phyloP scores from a whole-genome alignment of 352 stramenopile genomes.

The Globisporangium splendens region DNA sequence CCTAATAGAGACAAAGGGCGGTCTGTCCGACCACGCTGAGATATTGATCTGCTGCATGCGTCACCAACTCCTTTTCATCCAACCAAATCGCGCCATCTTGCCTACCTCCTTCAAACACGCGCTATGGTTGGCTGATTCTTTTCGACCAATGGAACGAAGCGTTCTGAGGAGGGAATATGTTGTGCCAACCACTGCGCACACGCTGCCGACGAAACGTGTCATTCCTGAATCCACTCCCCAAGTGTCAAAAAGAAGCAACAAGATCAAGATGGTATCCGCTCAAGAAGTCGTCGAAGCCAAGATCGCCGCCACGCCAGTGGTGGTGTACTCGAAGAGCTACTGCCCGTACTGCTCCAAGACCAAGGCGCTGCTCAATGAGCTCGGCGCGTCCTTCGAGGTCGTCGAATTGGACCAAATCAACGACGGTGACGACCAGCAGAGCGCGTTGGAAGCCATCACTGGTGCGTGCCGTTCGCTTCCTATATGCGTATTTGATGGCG shows the following conservation, averaged over 20 bases:
- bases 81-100: neutral
- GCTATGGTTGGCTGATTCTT: neutral
- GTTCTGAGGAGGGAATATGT: neutral
- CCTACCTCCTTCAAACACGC: neutral
- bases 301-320: constrained; percentile 46
- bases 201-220: neutral
- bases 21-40: too few relatives aligned
- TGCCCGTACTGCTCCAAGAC: constrained; percentile 92
- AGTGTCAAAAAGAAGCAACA: too few relatives aligned
- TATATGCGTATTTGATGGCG: neutral
- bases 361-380: constrained; percentile 55
- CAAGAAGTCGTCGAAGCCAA: constrained; percentile 67
- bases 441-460: constrained; percentile 57
- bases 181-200: too few relatives aligned
- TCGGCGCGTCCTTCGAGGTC: constrained; percentile 49
- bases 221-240: constrained; percentile 5
- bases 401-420: constrained; percentile 60
- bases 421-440: constrained; percentile 52
- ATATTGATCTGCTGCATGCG: too few relatives aligned
- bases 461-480: too few relatives aligned
- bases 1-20: too few relatives aligned
- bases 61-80: neutral
- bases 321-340: constrained; percentile 93
- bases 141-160: neutral
- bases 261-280: constrained; percentile 43